Evolutionary conservation across 352 stramenopile species (phyloP).

Genomic region (Peronospora belbahrii): DNA sequence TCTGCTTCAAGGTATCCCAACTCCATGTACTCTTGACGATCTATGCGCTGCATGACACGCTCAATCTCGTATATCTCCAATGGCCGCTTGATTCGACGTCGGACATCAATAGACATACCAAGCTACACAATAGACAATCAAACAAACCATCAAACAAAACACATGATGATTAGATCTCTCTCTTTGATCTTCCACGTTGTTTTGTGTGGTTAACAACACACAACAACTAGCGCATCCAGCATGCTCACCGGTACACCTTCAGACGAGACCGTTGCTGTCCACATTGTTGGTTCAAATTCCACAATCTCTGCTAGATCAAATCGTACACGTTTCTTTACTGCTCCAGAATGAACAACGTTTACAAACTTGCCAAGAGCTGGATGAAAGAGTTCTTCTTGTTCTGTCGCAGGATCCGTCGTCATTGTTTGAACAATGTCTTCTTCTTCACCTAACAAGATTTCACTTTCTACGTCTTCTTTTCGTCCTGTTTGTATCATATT

Average conservation of each 20-base stretch:
- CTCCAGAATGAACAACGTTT: too few relatives aligned
- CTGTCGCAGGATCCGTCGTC: too few relatives aligned
- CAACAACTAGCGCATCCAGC: neutral
- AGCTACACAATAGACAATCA: slow-evolving; percentile 24
- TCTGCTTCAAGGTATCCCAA: slow-evolving; percentile 71
- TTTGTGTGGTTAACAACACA: neutral
- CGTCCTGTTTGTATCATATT: too few relatives aligned
- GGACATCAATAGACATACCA: slow-evolving; percentile 59
- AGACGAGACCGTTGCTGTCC: slow-evolving; percentile 70
- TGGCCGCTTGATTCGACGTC: slow-evolving; percentile 47
- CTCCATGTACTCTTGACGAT: slow-evolving; percentile 78
- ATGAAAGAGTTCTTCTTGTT: too few relatives aligned
- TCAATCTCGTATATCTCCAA: slow-evolving; percentile 65
- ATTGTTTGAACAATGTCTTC: too few relatives aligned
- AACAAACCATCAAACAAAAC: neutral
- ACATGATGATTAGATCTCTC: too few relatives aligned
- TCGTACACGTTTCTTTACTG: slow-evolving; percentile 33
- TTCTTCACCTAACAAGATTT: slow-evolving; percentile 20
- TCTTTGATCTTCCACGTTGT: neutral
- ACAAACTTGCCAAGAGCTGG: too few relatives aligned
- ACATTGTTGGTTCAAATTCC: slow-evolving; percentile 79
- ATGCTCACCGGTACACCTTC: slow-evolving; percentile 63
- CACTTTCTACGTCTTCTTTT: slow-evolving; percentile 19
- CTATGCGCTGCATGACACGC: slow-evolving; percentile 39
- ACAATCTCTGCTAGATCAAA: slow-evolving; percentile 63